phyloP scores from a whole-genome alignment of 306 rosid genomes.

The Corylus heterophylla region DNA sequence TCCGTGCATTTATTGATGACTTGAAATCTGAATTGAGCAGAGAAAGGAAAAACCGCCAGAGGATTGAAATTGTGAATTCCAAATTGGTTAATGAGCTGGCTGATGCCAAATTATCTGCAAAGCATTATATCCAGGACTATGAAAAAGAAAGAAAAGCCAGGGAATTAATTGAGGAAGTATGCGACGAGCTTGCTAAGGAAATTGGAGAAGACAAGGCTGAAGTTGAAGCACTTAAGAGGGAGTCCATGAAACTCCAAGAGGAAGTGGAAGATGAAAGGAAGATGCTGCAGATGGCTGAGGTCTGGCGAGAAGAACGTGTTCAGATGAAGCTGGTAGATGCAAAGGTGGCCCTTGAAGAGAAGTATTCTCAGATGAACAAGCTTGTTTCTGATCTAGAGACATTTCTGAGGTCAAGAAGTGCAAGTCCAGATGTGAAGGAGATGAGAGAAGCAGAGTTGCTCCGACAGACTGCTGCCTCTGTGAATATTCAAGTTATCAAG shows the following conservation, averaged over 20 bases:
- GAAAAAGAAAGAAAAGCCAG: conserved; percentile 80
- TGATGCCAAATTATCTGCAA: conserved; percentile 71
- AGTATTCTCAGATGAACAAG: conserved; percentile 82
- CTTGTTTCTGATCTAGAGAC: conserved; percentile 68
- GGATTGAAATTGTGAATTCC: conserved; percentile 78
- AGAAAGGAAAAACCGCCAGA: conserved; percentile 78
- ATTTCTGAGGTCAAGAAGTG: conserved; percentile 46
- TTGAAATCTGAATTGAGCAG: conserved; percentile 64
- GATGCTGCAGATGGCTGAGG: conserved; percentile 97
- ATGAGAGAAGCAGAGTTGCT: conserved; percentile 61
- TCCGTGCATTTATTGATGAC: conserved; percentile 75
- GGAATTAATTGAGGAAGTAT: conserved; percentile 78
- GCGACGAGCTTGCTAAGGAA: conserved; percentile 94
- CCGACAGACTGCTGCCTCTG: conserved; percentile 56
- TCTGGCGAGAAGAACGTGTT: conserved; percentile 98
- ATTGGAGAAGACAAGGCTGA: conserved; percentile 93
- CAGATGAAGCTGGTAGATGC: conserved; percentile 96
- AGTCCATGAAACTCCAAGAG: conserved; percentile 60
- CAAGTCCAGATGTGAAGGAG: conserved; percentile 60
- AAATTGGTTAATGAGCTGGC: conserved; percentile 84
- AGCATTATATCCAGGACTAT: conserved; percentile 71
- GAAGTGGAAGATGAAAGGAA: conserved; percentile 85
- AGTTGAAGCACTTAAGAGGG: conserved; percentile 75
- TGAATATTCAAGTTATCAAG: conserved; percentile 67
- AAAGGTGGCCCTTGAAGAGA: conserved; percentile 83